These are phyloP conservation scores for Xerocomellus dryophilus DNA, from an alignment of 768 basidiomycete species.

Conservation along the genomic window DNA sequence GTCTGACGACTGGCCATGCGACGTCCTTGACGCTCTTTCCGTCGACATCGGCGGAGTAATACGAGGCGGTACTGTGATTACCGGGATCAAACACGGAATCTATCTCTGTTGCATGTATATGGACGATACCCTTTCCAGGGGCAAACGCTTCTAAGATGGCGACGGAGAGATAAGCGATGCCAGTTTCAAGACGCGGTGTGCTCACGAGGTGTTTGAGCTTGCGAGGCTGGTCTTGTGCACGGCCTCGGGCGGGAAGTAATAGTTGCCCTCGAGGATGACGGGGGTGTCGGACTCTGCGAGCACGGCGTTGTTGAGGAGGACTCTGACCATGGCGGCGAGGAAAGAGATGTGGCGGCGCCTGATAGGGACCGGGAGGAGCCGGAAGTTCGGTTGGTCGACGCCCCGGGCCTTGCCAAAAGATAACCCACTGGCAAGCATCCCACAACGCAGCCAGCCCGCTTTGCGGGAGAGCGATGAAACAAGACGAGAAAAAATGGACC, in stretches of 20 bases:
- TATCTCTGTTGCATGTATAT: neutral
- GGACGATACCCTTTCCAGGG: slow-evolving; percentile 66
- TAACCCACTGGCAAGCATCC: neutral
- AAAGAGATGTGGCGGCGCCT: neutral
- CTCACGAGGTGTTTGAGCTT: slow-evolving; percentile 53
- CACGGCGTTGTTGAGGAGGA: slow-evolving; percentile 44
- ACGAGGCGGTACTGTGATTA: slow-evolving; percentile 52
- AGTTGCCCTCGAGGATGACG: slow-evolving; percentile 60
- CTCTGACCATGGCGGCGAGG: slow-evolving; percentile 41
- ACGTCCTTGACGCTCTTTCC: slow-evolving; percentile 52
- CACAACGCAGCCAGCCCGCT: slow-evolving; percentile 36
- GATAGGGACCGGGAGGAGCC: slow-evolving; percentile 22
- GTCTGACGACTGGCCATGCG: slow-evolving; percentile 52
- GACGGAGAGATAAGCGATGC: neutral
- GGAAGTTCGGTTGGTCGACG: slow-evolving; percentile 2
- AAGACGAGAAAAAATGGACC: slow-evolving; percentile 59
- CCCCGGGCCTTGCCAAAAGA: neutral
- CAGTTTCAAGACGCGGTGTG: slow-evolving; percentile 2
- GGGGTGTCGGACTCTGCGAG: slow-evolving; percentile 61
- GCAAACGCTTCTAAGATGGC: slow-evolving; percentile 47
- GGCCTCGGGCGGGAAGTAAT: slow-evolving; percentile 66
- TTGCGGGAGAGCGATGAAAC: slow-evolving; percentile 66
- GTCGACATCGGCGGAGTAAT: slow-evolving; percentile 56
- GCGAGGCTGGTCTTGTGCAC: slow-evolving; percentile 46
- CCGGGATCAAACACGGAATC: neutral